A percentile compares a stretch with the other conserved stretches of the same genome.
These are phyloP conservation scores for Botrytis aclada DNA, from an alignment of 2,329 filamentous ascomycete species.

Conservation along the genomic window DNA sequence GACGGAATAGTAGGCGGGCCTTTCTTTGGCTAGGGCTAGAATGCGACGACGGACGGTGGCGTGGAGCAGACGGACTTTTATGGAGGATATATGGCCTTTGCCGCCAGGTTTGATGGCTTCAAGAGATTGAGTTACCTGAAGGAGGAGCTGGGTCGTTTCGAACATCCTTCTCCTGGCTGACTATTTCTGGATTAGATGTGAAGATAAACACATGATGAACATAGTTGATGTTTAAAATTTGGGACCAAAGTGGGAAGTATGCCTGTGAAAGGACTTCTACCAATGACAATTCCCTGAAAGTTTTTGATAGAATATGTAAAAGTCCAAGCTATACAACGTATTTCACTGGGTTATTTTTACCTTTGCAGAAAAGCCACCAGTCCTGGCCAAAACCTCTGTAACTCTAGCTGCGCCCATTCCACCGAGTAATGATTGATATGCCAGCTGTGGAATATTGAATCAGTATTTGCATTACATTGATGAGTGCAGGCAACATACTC, in stretches of 20 bases:
- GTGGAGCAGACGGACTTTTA: slow-evolving; percentile 68
- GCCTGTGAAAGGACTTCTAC: background rate
- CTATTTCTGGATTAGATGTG: background rate
- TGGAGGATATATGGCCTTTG: slow-evolving; percentile 59
- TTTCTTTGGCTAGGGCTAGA: slow-evolving; percentile 52
- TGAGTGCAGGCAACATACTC: slow-evolving; percentile 37
- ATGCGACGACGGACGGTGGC: slow-evolving; percentile 65
- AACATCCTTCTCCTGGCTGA: slow-evolving; percentile 63
- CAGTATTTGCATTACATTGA: background rate
- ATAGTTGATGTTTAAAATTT: background rate
- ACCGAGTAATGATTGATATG: slow-evolving; percentile 62
- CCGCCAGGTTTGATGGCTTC: slow-evolving; percentile 66
- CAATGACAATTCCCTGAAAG: background rate
- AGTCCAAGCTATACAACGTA: too few relatives aligned
- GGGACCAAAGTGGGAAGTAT: background rate
- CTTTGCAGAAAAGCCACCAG: slow-evolving; percentile 68
- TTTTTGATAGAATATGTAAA: background rate
- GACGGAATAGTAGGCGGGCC: slow-evolving; percentile 61
- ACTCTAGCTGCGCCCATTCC: slow-evolving; percentile 71
- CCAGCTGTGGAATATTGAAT: slow-evolving; percentile 29
- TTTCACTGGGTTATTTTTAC: background rate
- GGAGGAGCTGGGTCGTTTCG: slow-evolving; percentile 73
- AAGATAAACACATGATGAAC: background rate
- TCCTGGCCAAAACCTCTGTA: slow-evolving; percentile 70
- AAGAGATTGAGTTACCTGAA: slow-evolving; percentile 65